Conservation (phyloP, 2,329 filamentous ascomycete genomes). For the Trichoderma semiorbis region DNA sequence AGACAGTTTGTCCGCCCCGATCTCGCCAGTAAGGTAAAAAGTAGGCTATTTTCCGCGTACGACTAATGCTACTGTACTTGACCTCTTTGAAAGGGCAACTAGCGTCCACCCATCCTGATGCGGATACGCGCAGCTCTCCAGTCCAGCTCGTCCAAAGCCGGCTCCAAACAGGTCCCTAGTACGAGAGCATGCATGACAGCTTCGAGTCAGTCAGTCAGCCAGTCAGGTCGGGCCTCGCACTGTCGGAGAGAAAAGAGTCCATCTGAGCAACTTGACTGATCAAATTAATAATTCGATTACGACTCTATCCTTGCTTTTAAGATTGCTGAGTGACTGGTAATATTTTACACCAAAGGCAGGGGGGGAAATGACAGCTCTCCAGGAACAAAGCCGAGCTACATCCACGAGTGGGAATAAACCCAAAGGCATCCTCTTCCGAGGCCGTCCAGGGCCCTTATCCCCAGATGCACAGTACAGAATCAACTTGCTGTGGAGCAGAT, state of each 20-base stretch:
- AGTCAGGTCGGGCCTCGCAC: background rate
- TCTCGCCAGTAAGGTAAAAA: background rate
- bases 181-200: background rate
- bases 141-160: background rate
- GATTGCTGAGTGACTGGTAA: conserved; percentile 11
- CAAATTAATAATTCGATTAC: background rate
- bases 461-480: background rate
- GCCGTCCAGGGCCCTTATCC: background rate
- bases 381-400: conserved; percentile 12
- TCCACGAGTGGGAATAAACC: conserved; percentile 1
- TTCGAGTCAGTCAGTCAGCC: conserved; percentile 8
- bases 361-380: conserved; percentile 8
- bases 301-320: background rate
- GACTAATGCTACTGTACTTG: background rate
- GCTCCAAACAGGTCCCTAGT: background rate
- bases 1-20: background rate
- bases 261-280: background rate
- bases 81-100: background rate
- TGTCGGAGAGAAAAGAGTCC: background rate
- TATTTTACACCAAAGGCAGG: background rate
- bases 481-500: background rate
- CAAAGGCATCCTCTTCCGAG: background rate
- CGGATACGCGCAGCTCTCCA: background rate
- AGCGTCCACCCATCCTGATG: background rate
- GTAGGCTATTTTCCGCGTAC: background rate